Evolutionary conservation across 805 yeast genomes (phyloP), one percentile per base, ranked within the genome.

Genomic region (Candida odintsovae): DNA sequence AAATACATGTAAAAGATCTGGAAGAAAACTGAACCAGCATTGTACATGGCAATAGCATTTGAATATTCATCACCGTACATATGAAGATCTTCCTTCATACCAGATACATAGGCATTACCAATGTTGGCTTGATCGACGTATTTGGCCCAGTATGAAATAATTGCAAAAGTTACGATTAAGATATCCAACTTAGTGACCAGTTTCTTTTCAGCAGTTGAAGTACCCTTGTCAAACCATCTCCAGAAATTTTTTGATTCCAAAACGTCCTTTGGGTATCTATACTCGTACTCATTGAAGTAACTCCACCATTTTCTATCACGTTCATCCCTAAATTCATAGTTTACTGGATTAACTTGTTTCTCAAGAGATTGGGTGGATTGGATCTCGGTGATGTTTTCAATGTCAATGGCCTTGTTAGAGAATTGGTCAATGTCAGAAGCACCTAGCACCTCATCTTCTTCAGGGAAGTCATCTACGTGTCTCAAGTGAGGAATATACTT

Each of bases 111-210:
- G 2, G 78, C 77, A 6, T 70, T 71, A 20, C 66, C 60, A 23
- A 73, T 52, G 50, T 73, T 73, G 31, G 60, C 56, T 48, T 64
- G 72, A 50, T 72, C 69, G 48, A 73, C 61, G 31, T 68, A 69
- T 51, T 72, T 72, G 50, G 82, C 78, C 86, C 86, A 83, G 61
- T 82, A 82, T 1, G 79, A 80, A 48, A 80, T 62, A 60, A 80
- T 75, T 0, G 83, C 70, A 52, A 78, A 78, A 40, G 72, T 67
- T 4, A 80, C 69, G 42, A 82, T 61, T 39, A 77, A 57, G 13
- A 77, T 50, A 54, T 80, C 86, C 19, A 80, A 56, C 54, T 80
- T 80, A 43, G 67, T 45, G 18, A 77, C 53, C 36, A 77, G 60
- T 44, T 65, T 65, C 47, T 70, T 71, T 42, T 67, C 71, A 1